These are phyloP conservation scores for Phytophthora capsici DNA, from an alignment of 352 stramenopile species.

Conservation along the genomic window DNA sequence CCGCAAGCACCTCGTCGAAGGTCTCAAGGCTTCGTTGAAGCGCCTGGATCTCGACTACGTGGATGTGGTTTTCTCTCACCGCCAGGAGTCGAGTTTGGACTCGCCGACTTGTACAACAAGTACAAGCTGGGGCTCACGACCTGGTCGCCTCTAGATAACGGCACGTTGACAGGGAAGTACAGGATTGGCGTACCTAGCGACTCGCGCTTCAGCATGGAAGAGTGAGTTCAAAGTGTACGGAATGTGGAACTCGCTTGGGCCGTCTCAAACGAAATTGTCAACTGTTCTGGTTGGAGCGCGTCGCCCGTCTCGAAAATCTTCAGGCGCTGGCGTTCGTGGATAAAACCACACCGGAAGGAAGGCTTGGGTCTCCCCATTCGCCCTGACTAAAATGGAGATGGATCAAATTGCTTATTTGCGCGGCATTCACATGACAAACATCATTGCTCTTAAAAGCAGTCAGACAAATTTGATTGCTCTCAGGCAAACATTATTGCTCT, in stretches of 20 bases:
- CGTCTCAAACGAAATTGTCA: constrained; percentile 10
- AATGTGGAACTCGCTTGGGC: constrained; percentile 3
- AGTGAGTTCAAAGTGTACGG: too few species aligned
- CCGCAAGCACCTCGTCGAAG: constrained; percentile 53
- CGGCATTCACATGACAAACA: too few species aligned
- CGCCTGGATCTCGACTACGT: constrained; percentile 53
- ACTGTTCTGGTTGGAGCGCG: constrained; percentile 5
- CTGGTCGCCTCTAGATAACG: constrained; percentile 54
- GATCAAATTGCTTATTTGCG: too few species aligned
- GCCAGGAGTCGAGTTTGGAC: constrained; percentile 63
- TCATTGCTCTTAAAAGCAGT: too few species aligned
- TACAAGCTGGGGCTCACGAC: constrained; percentile 58
- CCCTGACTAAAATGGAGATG: too few species aligned
- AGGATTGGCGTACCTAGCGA: constrained; percentile 31
- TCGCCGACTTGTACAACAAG: constrained; percentile 48
- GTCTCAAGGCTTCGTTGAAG: constrained; percentile 47
- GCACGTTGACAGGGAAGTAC: constrained; percentile 72
- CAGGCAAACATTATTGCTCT: too few species aligned
- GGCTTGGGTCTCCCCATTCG: not conserved
- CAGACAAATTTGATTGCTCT: too few species aligned
- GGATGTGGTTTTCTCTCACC: constrained; percentile 65
- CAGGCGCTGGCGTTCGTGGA: constrained; percentile 9
- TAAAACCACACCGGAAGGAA: constrained; percentile 4
- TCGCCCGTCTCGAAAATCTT: constrained; percentile 7
- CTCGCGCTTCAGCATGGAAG: constrained; percentile 20